A percentile compares a stretch with the other conserved stretches of the same genome.
These are phyloP conservation scores for Pichia californica DNA, from an alignment of 805 yeast species.

Conservation along the genomic window DNA sequence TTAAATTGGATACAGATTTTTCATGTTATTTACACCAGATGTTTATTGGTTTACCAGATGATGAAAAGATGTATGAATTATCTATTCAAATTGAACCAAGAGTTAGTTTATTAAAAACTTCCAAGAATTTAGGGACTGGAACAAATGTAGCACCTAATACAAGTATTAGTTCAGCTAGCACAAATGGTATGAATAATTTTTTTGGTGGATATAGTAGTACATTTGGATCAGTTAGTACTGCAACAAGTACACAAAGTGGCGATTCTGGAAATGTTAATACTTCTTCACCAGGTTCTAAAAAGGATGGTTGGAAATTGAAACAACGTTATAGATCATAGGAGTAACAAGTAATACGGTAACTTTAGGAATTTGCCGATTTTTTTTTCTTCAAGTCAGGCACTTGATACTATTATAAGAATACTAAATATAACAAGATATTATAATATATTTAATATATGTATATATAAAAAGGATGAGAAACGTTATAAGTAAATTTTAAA, in stretches of 20 bases:
- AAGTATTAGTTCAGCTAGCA: not conserved
- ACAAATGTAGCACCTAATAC: not conserved
- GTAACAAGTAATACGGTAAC: no score
- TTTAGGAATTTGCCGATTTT: no score
- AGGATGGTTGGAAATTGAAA: no score
- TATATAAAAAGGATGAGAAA: no score
- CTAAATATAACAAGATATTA: no score
- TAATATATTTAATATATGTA: no score
- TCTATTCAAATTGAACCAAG: slow-evolving; percentile 77
- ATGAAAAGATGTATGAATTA: slow-evolving; percentile 72
- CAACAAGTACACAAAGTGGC: not conserved
- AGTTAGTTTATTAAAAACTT: slow-evolving; percentile 29
- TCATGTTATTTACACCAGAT: slow-evolving; percentile 49
- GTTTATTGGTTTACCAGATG: slow-evolving; percentile 58
- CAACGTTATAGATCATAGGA: no score
- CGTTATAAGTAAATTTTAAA: no score
- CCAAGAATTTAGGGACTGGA: not conserved
- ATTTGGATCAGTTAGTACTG: slow-evolving; percentile 3
- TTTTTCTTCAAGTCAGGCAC: no score
- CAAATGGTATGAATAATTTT: not conserved
- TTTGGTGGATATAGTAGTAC: not conserved
- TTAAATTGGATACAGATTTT: slow-evolving; percentile 57
- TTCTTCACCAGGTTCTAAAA: no score
- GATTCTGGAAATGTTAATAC: not conserved
- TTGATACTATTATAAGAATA: no score